Percentiles rank a stretch among this genome's conserved stretches.
phyloP scores from a whole-genome alignment of 2,329 filamentous ascomycete species.

The Colletotrichum sp. region DNA sequence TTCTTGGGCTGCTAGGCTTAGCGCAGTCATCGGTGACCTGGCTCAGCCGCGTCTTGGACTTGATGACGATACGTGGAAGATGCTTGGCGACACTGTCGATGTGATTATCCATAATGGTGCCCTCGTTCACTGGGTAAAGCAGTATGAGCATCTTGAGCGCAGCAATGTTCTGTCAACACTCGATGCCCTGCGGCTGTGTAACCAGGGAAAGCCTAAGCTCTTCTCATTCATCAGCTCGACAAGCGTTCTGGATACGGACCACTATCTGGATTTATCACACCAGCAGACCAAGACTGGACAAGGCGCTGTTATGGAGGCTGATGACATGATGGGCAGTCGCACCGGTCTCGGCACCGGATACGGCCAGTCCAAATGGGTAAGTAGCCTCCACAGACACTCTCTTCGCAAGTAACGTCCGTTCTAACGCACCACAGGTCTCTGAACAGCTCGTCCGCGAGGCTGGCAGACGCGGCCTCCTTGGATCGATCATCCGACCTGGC shows the following conservation, averaged over 20 bases:
- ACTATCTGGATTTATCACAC: conserved; percentile 79
- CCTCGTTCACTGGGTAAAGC: conserved; percentile 80
- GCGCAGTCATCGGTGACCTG: conserved; percentile 76
- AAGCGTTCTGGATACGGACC: conserved; percentile 78
- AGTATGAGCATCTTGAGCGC: conserved; percentile 73
- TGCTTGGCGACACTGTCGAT: conserved; percentile 70
- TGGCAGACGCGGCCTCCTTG: conserved; percentile 75
- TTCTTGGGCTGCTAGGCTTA: conserved; percentile 69
- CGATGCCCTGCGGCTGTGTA: conserved; percentile 77
- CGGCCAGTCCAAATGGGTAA: conserved; percentile 84
- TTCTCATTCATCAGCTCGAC: conserved; percentile 87
- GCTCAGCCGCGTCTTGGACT: conserved; percentile 76
- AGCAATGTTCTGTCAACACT: conserved; percentile 85
- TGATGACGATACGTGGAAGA: conserved; percentile 68
- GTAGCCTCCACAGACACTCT: background rate
- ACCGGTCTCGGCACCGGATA: conserved; percentile 85
- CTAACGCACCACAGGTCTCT: conserved; percentile 32
- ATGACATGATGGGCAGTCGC: conserved; percentile 76
- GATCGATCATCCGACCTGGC: conserved; percentile 80
- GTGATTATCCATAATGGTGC: conserved; percentile 85
- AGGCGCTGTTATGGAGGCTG: conserved; percentile 70
- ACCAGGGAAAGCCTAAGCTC: conserved; percentile 77
- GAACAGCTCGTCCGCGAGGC: conserved; percentile 78
- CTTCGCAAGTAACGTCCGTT: background rate
- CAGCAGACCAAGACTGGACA: conserved; percentile 47